Evolutionary conservation across 2,329 filamentous ascomycete genomes (phyloP).

Genomic region (Tetracladium maxilliforme): DNA sequence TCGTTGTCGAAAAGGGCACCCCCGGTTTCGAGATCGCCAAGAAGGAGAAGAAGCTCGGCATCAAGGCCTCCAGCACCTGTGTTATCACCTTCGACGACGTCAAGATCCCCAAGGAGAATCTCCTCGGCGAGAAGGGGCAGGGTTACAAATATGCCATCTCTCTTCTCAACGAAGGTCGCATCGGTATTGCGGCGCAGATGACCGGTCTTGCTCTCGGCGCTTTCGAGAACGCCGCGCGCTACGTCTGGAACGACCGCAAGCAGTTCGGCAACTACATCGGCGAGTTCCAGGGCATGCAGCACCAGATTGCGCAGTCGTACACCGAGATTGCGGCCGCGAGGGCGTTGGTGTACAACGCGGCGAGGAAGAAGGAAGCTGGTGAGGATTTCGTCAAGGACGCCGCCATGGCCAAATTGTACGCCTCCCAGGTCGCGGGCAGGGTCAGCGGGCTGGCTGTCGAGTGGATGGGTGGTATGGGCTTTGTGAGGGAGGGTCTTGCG

Average conservation of each 20-base stretch:
- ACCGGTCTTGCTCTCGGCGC: slow-evolving; percentile 88
- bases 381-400: slow-evolving; percentile 91
- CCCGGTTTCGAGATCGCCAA: slow-evolving; percentile 91
- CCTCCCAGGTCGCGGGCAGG: slow-evolving; percentile 80
- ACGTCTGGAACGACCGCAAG: slow-evolving; percentile 96
- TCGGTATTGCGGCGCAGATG: slow-evolving; percentile 98
- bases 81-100: slow-evolving; percentile 97
- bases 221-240: slow-evolving; percentile 86
- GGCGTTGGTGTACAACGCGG: slow-evolving; percentile 87
- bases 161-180: slow-evolving; percentile 88
- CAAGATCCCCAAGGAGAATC: slow-evolving; percentile 71
- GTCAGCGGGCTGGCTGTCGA: slow-evolving; percentile 81
- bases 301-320: slow-evolving; percentile 93
- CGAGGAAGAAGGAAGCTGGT: slow-evolving; percentile 94
- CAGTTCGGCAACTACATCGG: slow-evolving; percentile 91
- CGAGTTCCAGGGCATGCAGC: slow-evolving; percentile 98
- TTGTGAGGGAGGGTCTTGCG: slow-evolving; percentile 86
- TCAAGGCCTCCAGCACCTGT: slow-evolving; percentile 89
- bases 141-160: slow-evolving; percentile 98
- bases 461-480: slow-evolving; percentile 99
- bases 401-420: slow-evolving; percentile 94
- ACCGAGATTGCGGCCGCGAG: slow-evolving; percentile 85
- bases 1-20: slow-evolving; percentile 81
- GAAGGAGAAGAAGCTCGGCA: slow-evolving; percentile 99
- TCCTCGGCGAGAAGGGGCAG: slow-evolving; percentile 77